Percentiles rank a stretch among this genome's conserved stretches.
Evolutionary conservation across 129 eudicot species (phyloP).

Genomic region (Flaveria linearis): DNA sequence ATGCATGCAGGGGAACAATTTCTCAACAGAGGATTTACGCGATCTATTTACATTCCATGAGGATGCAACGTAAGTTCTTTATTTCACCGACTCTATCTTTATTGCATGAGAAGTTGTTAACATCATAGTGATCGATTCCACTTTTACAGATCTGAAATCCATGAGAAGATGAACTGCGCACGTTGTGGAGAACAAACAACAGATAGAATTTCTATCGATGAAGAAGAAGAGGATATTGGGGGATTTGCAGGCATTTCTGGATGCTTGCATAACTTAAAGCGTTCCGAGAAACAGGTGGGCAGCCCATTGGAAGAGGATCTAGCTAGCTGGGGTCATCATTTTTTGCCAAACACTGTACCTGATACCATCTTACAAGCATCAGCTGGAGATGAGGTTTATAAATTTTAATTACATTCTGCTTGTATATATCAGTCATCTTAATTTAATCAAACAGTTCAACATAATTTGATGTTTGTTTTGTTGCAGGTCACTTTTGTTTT

Average conservation of each 20-base stretch:
- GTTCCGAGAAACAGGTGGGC: slow-evolving; percentile 92
- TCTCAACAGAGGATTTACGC: slow-evolving; percentile 90
- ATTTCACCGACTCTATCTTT: not conserved
- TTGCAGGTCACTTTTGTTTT: slow-evolving; percentile 88
- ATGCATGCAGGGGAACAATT: slow-evolving; percentile 66
- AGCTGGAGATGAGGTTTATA: slow-evolving; percentile 86
- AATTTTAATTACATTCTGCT: slow-evolving; percentile 16
- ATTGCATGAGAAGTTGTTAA: slow-evolving; percentile 10
- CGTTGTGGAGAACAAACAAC: slow-evolving; percentile 58
- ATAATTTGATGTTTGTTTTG: slow-evolving; percentile 11
- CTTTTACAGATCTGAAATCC: slow-evolving; percentile 80
- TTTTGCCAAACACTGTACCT: slow-evolving; percentile 67
- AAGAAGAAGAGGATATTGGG: slow-evolving; percentile 67
- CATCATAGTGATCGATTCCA: not conserved
- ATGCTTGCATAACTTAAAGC: slow-evolving; percentile 68
- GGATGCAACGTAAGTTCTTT: slow-evolving; percentile 51
- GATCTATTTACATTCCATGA: slow-evolving; percentile 87
- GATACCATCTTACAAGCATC: slow-evolving; percentile 89
- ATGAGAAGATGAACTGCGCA: slow-evolving; percentile 80
- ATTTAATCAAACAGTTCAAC: not conserved
- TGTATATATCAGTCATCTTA: not conserved
- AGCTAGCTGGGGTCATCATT: slow-evolving; percentile 96
- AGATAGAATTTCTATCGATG: slow-evolving; percentile 32
- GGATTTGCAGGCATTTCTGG: slow-evolving; percentile 92
- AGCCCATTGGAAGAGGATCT: slow-evolving; percentile 94